Base-by-base conservation (phyloP, 1,139 yeast genomes). In the Candida sanyaensis region DNA sequence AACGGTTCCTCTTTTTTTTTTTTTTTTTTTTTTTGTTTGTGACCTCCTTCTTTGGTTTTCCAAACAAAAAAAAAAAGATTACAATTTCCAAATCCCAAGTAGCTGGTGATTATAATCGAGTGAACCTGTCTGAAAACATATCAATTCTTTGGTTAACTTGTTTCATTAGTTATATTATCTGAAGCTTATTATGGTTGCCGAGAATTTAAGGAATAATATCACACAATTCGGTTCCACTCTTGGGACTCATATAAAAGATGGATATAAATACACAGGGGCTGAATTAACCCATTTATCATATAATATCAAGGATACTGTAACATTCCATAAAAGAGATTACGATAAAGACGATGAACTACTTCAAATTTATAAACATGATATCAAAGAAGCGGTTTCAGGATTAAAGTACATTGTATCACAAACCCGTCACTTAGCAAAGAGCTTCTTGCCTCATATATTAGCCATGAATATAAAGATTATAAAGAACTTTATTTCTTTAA, bases 311-410 rank as follows among this genome's bases (percentile, higher is more conserved):
- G 52, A 54, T 41, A 51, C 50, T n/a, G 49, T 55, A n/a, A 53
- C 56, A 11, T 55, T 63, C 42, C 57, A 56, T 42, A 57, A 58
- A 34, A 54, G 61, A 37, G 61, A 59, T 10, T 66, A 56, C 46
- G 68, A 63, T 52, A 55, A 58, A 43, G 84, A 77, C 48, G 82
- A 79, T 55, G 75, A 73, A 42, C 56, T 72, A 32, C 65, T 78
- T 6, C 56, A 59, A 11, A 70, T 69, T 33, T 78, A 78, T 66
- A 70, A 74, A 45, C 71, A 72, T 47, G 83, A 79, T 51, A 55
- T 79, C 29, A 65, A 69, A 45, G 61, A 66, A 10, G 64, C 80
- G 1, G 57, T 73, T 27, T 69, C 71, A 37, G 84, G 81, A 1
- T 59, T 80, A 45, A 71, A 71, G 45, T 79, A 68, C 50, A 52